phyloP scores from a whole-genome alignment of 441 rosid genomes.

The Erodium texanum region DNA sequence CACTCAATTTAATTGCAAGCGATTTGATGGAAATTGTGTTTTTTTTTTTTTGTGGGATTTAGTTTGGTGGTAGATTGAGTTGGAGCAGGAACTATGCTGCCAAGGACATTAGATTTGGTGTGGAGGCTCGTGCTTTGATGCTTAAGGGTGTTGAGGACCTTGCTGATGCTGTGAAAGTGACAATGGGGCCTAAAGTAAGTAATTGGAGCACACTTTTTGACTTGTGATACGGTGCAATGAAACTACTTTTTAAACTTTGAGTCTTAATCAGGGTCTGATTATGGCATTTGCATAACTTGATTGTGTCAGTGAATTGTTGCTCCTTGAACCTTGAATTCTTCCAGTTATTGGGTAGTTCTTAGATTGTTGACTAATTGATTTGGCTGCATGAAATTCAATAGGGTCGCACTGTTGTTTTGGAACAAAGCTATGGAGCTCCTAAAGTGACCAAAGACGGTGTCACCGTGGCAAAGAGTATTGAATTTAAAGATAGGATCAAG shows the following conservation, averaged over 20 bases:
- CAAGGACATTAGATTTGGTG: slow-evolving; percentile 67
- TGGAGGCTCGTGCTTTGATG: slow-evolving; percentile 80
- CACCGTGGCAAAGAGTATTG: slow-evolving; percentile 81
- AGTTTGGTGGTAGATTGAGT: slow-evolving; percentile 43
- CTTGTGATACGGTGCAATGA: no score
- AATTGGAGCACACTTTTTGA: neutral
- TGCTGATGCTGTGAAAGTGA: slow-evolving; percentile 87
- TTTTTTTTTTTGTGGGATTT: slow-evolving; percentile 15
- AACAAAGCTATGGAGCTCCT: slow-evolving; percentile 47
- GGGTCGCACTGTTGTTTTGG: slow-evolving; percentile 88
- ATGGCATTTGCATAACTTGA: no score
- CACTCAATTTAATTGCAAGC: neutral
- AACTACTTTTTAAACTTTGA: no score
- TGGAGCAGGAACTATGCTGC: slow-evolving; percentile 66
- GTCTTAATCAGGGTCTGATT: no score
- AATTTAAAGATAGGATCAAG: slow-evolving; percentile 58
- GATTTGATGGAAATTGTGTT: slow-evolving; percentile 11
- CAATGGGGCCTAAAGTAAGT: slow-evolving; percentile 91
- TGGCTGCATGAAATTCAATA: slow-evolving; percentile 22
- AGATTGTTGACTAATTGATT: slow-evolving; percentile 10
- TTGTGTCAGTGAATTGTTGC: no score
- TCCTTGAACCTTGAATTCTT: no score
- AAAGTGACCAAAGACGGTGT: slow-evolving; percentile 94
- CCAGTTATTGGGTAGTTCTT: neutral
- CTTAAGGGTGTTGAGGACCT: slow-evolving; percentile 87